These are phyloP conservation scores for Tolypocladium guangdongense DNA, from an alignment of 2,329 filamentous ascomycete genomes.

Conservation along the genomic window DNA sequence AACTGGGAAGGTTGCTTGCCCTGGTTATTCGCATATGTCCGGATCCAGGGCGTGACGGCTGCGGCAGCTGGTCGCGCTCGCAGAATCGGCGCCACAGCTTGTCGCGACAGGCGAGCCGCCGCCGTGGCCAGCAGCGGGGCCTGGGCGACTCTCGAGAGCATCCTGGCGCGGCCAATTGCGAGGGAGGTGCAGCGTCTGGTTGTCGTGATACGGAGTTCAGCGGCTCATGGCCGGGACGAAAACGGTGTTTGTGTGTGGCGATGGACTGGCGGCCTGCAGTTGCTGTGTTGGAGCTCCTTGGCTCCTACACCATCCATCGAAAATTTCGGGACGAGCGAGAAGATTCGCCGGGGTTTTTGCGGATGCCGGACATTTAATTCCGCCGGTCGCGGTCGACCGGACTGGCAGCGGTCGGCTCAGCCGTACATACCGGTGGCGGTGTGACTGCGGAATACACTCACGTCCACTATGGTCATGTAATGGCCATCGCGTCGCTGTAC, in stretches of 20 bases:
- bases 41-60: slow-evolving; percentile 15
- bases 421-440: no score
- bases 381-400: background rate
- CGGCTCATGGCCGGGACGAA: background rate
- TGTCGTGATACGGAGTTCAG: background rate
- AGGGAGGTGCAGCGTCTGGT: background rate
- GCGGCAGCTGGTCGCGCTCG: slow-evolving; percentile 12
- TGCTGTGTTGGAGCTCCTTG: background rate
- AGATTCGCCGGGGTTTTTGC: background rate
- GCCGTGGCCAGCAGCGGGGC: slow-evolving; percentile 21
- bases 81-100: slow-evolving; percentile 12
- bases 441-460: no score
- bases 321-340: background rate
- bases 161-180: slow-evolving; percentile 16
- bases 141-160: slow-evolving; percentile 26
- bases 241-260: background rate
- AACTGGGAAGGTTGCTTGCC: slow-evolving; percentile 2
- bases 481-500: no score
- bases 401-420: no score
- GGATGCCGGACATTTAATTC: background rate
- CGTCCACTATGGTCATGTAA: no score
- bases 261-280: background rate
- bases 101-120: slow-evolving; percentile 16
- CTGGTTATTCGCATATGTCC: slow-evolving; percentile 15
- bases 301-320: background rate